Base-by-base conservation (phyloP, 768 basidiomycete species). In the Lenzites betulinus region DNA sequence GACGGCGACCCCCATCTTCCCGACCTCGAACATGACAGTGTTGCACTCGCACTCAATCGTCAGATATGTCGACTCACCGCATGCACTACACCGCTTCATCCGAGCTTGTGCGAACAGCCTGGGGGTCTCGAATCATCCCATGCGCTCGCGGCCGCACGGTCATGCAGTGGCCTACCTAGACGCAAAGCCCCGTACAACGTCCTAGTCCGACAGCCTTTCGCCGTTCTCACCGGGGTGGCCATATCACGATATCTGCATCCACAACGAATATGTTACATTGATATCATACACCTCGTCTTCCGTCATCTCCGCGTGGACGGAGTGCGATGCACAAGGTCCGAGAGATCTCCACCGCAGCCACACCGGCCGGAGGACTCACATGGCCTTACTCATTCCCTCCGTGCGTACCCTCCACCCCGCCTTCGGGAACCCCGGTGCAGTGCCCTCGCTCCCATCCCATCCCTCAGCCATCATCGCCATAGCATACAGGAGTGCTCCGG, bases 391-490 rank as follows among this genome's bases (percentile, higher is more conserved):
- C 11, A 80, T 47, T 2, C 72, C 72, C 64, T 80, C 79, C 0
- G 66, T 67, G 20, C 64, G 68, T 22, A 80, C 74, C 49, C 67
- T 67, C 79, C 79, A 81, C 1, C 78, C 76, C 11, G 64, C 42
- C 16, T 25, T 59, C 7, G 80, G 77, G 66, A 81, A 79, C 7
- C 79, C 80, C 18, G 79, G 79, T 13, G 75, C 74, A 11, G 48
- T 44, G 11, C 65, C 69, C n/a, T 64, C 18, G 58, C 72, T 76
- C 6, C 77, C 78, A 67, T 85, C 83, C 85, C 85, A 86, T 0
- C 85, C 85, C 28, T 63, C 73, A 16, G 82, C 79, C 84, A 86
- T 84, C 78, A 84, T 81, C 12, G 82, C 83, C 7, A 83, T 65
- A 0, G 82, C 79, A 43, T 78, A 78, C 28, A 85, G 70, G n/a